Base-by-base conservation (phyloP, 108 stramenopile genomes). In the Pseudonitzschia pungens region DNA sequence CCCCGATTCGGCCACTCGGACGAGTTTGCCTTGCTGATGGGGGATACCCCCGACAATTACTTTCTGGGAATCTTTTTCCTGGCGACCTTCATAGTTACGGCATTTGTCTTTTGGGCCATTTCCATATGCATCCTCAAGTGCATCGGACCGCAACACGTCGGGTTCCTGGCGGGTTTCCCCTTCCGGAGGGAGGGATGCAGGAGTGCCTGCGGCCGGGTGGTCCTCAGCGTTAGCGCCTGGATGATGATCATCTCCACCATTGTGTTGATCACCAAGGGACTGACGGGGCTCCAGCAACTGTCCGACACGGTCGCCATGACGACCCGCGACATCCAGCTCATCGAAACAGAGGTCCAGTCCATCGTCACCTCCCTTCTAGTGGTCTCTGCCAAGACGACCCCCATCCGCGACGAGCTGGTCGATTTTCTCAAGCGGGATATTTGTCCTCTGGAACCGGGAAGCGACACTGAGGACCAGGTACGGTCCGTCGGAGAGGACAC, bases 121-220 rank as follows among this genome's bases (percentile, higher is more conserved):
- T 16, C 76, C 2, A 53, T 84, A 0, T 24, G 58, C 9, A 33
- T 82, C 10, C 72, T 84, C 57, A 84, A 81, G 68, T 84, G 84
- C 66, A 22, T 78, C 28, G 83, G 83, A 12, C 78, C 72, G 21
- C 22, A 32, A 11, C 62, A 59, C 33, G 72, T 81, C 27, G 84
- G 84, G n/a, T 60, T 84, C 33, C 64, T 81, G 28, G 58, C 78
- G 7, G 84, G 84, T 20, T 67, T 69, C 58, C 79, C 78, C 7
- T 77, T 70, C 40, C 54, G 65, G 52, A 8, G 40, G 20, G 74
- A 77, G 31, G 72, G 67, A 3, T 48, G 15, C 16, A 52, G n/a
- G 22, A 20, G 69, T 12, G 40, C 14, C 29, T 36, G 41, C 11
- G 68, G 71, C 15, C 51, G 69, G n/a, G 24, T 22, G 9, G 57